Base-by-base conservation (phyloP, 176 grass and related monocot species). In the Aechmea fasciata region DNA sequence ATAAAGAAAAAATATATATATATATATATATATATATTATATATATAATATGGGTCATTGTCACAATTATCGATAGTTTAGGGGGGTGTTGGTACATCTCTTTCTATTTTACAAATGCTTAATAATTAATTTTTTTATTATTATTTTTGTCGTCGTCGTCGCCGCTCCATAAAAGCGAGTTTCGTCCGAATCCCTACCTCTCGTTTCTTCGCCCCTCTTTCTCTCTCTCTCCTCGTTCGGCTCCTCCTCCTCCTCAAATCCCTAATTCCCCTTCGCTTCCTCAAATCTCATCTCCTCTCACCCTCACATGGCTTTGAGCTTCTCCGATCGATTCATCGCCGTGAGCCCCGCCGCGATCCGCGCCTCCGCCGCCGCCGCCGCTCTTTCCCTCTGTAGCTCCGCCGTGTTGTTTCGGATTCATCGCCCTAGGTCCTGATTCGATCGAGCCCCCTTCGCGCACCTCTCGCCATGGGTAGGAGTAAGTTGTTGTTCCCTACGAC, bases 291-390 rank as follows among this genome's bases (percentile, higher is more conserved):
- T 26, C 25, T 47, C 13, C 65, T 15, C 29, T 65, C 50, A 67
- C 66, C 80, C 54, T 57, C 75, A 77, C 75, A 82, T 82, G 80
- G 80, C 61, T 82, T 55, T 72, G 61, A 48, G 68, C 68, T 77
- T 72, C 73, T 76, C 68, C 48, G 65, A 64, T 47, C 73, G 64
- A 82, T 54, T 77, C 33, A 25, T 65, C 41, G 50, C 50, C 67
- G 19, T 61, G 50, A 61, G 47, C 24, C 66, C 57, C 48, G 49
- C 68, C 12, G 20, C 67, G 2, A 66, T 71, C 67, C n/a, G 18
- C 23, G 48, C 15, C 57, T 64, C 13, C 22, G 13, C 71, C 48
- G 57, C 47, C 18, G 62, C 59, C 48, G 48, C 25, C 49, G 59
- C 25, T 26, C 33, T 17, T 52, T 66, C 23, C 63, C 55, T 70